These are phyloP conservation scores for Setaria italica DNA, from an alignment of 202 grass and related monocot species.

Conservation along the genomic window DNA sequence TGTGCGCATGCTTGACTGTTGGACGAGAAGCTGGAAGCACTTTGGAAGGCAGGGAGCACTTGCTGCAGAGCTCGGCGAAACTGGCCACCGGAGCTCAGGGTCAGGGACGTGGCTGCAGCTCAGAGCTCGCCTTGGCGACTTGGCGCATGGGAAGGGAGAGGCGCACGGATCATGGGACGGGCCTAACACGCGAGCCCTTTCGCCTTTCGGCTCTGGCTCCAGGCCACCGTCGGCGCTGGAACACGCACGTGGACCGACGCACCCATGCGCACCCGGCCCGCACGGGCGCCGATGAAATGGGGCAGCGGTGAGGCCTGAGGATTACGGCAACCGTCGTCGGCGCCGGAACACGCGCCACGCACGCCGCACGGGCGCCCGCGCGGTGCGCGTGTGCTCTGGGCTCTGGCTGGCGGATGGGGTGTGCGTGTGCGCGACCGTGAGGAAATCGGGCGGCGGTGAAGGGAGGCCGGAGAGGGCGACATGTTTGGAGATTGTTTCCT, in stretches of 20 bases:
- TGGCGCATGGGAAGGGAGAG: background rate
- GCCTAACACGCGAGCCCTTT: conserved; percentile 37
- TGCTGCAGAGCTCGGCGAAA: background rate
- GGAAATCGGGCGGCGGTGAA: background rate
- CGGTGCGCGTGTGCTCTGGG: background rate
- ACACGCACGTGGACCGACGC: background rate
- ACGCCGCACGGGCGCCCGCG: background rate
- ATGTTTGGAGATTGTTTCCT: background rate
- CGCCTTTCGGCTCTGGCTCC: too few relatives aligned
- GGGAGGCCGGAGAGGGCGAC: background rate
- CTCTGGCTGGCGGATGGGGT: background rate
- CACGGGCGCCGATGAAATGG: background rate
- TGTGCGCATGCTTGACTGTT: background rate
- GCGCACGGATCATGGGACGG: background rate
- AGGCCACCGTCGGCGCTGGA: background rate
- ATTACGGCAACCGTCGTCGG: background rate
- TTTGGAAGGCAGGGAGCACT: conserved; percentile 37
- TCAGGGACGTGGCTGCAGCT: background rate
- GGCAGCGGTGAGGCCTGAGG: background rate
- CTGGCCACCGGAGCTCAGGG: background rate
- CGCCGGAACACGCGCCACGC: background rate
- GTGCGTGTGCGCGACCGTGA: background rate
- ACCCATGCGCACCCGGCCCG: background rate
- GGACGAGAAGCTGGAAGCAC: conserved; percentile 12
- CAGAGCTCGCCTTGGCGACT: background rate